A percentile compares a stretch with the other conserved stretches of the same genome.
Evolutionary conservation across 2,329 filamentous ascomycete species (phyloP).

Genomic region (Ophiostoma montium): DNA sequence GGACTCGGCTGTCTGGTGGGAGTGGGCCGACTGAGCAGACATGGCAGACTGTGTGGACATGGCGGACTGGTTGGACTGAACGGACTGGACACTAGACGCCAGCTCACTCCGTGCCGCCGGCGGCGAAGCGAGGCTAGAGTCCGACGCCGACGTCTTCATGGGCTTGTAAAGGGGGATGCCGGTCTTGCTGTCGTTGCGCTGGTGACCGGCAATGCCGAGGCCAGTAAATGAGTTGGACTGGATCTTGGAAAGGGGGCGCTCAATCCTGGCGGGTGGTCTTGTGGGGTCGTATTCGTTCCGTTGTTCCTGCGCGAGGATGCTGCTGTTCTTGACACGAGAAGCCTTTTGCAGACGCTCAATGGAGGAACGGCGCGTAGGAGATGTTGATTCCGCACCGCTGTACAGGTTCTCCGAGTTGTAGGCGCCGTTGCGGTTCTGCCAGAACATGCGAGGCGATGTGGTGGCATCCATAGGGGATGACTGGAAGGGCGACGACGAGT

Average conservation of each 20-base stretch:
- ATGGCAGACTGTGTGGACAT: background rate
- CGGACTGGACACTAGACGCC: conserved; percentile 4
- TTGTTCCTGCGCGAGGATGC: conserved; percentile 85
- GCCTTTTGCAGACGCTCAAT: conserved; percentile 92
- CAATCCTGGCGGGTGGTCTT: conserved; percentile 58
- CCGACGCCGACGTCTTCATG: conserved; percentile 28
- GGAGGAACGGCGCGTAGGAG: conserved; percentile 69
- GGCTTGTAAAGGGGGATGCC: conserved; percentile 44
- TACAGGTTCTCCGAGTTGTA: conserved; percentile 60
- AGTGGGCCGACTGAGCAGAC: background rate
- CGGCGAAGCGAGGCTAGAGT: background rate
- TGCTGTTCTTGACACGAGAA: conserved; percentile 95
- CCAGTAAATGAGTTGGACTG: conserved; percentile 58
- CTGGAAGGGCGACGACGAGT: conserved; percentile 76
- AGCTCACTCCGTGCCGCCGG: conserved; percentile 1
- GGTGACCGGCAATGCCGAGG: conserved; percentile 37
- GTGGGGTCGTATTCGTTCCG: conserved; percentile 86
- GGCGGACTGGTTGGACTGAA: background rate
- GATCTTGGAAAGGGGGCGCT: conserved; percentile 67
- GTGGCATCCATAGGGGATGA: conserved; percentile 58
- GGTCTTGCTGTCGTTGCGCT: conserved; percentile 43
- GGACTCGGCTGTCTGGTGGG: background rate
- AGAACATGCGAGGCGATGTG: conserved; percentile 75
- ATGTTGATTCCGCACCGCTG: conserved; percentile 46
- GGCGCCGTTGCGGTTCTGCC: conserved; percentile 62